These are phyloP conservation scores for Camelina neglecta DNA, from an alignment of 345 rosid genomes.

Conservation along the genomic window DNA sequence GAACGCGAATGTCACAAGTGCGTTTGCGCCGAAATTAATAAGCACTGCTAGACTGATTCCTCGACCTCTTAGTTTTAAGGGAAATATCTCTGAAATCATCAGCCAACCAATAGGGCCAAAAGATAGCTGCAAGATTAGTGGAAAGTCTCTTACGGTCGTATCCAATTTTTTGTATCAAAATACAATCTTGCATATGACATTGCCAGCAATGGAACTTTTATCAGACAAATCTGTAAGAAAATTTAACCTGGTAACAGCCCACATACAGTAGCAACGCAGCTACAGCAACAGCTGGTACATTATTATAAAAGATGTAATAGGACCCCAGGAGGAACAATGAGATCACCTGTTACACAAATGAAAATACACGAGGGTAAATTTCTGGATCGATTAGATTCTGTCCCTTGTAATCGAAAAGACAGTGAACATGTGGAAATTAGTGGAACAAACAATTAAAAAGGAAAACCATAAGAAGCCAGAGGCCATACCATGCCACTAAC, in stretches of 20 bases:
- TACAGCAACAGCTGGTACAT: slow-evolving; percentile 70
- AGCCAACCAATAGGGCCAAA: slow-evolving; percentile 99
- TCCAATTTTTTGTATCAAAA: not conserved
- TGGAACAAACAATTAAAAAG: not conserved
- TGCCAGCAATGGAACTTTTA: not conserved
- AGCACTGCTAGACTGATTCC: slow-evolving; percentile 94
- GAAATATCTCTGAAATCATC: slow-evolving; percentile 95
- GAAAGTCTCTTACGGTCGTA: slow-evolving; percentile 15
- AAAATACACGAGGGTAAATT: slow-evolving; percentile 4
- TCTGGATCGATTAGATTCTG: not conserved
- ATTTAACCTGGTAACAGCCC: slow-evolving; percentile 90
- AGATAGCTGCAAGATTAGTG: slow-evolving; percentile 68
- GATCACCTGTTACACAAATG: slow-evolving; percentile 58
- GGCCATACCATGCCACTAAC: slow-evolving; percentile 87
- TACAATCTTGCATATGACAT: not conserved
- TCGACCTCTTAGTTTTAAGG: slow-evolving; percentile 81
- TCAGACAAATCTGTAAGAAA: slow-evolving; percentile 27
- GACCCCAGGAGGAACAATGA: slow-evolving; percentile 93
- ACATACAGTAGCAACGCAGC: slow-evolving; percentile 83
- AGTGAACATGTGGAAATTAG: not conserved
- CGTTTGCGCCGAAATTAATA: slow-evolving; percentile 90
- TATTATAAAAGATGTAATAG: slow-evolving; percentile 76
- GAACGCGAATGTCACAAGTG: slow-evolving; percentile 90
- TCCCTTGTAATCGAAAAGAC: slow-evolving; percentile 4
- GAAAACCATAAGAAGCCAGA: slow-evolving; percentile 14